phyloP scores from a whole-genome alignment of 2,329 filamentous ascomycete genomes.

The Aspergillus novoparasiticus region DNA sequence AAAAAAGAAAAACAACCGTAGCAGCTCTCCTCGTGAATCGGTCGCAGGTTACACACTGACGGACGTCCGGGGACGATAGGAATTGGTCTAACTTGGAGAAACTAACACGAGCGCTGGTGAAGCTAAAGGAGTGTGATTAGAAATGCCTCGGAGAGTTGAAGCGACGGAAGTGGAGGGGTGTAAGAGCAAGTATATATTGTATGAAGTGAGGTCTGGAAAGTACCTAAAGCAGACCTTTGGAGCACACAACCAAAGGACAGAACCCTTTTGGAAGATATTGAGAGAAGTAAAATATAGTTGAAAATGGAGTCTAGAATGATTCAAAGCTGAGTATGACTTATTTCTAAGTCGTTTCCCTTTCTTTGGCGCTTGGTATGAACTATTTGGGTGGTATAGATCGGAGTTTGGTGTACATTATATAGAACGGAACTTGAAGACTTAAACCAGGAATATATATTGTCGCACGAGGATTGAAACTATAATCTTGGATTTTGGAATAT shows the following conservation, averaged over 20 bases:
- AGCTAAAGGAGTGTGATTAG: background rate
- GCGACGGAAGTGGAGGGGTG: background rate
- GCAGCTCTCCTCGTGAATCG: conserved; percentile 25
- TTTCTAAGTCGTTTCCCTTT: background rate
- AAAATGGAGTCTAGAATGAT: background rate
- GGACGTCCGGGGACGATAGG: conserved; percentile 4
- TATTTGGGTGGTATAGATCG: background rate
- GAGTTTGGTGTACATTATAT: background rate
- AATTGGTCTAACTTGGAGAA: background rate
- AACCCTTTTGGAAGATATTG: background rate
- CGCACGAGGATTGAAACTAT: background rate
- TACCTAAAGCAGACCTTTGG: background rate
- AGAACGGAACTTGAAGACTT: background rate
- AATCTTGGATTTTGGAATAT: background rate
- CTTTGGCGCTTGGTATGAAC: background rate
- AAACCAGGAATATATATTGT: background rate
- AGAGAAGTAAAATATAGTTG: background rate
- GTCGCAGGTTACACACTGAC: conserved; percentile 29
- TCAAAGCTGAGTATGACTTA: background rate
- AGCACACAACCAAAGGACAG: background rate
- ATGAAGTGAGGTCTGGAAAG: background rate
- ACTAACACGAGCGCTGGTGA: background rate
- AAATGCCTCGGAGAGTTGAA: background rate
- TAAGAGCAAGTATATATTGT: background rate
- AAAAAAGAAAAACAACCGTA: conserved; percentile 18